Base-by-base conservation (phyloP, 2,329 filamentous ascomycete genomes). In the Sclerotinia borealis region DNA sequence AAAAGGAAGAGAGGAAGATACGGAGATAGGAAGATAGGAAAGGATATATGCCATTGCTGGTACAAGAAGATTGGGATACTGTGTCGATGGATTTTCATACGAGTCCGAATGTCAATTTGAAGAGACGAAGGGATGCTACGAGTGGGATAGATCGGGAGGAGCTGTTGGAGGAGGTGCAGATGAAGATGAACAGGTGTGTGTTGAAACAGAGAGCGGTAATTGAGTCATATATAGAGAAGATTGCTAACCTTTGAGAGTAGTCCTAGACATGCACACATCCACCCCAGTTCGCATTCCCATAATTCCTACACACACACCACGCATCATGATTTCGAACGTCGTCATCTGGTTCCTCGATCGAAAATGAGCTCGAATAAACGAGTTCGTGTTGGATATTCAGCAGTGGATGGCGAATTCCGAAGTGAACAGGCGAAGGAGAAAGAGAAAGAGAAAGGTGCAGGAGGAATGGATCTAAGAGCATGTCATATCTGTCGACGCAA, bases 401-500 rank as follows among this genome's bases (percentile, higher is more conserved):
- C 59, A 11, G 13, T 47, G 29, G 52, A 50, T 34, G 11, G 17
- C 25, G 48, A 47, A 25, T n/a, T n/a, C 1, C 45, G 15, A 27
- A 36, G 1, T 6, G 43, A 59, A 39, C 43, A 37, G 10, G 13
- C 17, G 15, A 61, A 55, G 3, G 41, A 54, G 25, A 36, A n/a
- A 15, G 41, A 54, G 25, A 36, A n/a, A 15, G 59, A 52, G 22
- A 52, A 31, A 9, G 17, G 11, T 54, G n/a, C 25, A 43, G 50
- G n/a, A 5, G 22, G 11, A 19, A 56, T 67, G 10, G 68, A 72
- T 62, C 76, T 85, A 31, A 77, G 76, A 45, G 81, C 86, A 0
- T 91, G 88, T 73, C 85, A 90, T 75, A 83, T 89, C 67, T 91
- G 88, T 78, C 82, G 83, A 69, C 82, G 85, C 48, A 82, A 82